Evolutionary conservation across 192 early-diverging fungal species (phyloP), one percentile per base, ranked within the genome.

Genomic region (Chytriomyces sp.): DNA sequence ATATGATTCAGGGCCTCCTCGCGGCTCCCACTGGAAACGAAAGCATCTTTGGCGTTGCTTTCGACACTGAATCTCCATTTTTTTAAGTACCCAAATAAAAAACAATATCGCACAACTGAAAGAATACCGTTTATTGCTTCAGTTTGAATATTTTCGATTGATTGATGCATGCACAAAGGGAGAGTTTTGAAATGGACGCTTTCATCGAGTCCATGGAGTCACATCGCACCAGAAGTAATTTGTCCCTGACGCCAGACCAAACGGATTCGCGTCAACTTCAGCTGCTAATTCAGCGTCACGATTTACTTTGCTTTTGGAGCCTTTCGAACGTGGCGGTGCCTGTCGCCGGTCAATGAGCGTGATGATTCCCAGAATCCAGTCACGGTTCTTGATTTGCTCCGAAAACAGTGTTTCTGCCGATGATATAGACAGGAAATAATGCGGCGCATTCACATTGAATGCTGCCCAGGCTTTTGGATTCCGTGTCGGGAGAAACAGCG

Each of bases 391-490:
- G 74, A 81, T 84, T 48, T 79, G 77, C 10, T 49, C 64, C 7
- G 70, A 60, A 64, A 85, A 85, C 11, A 57, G 64, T 3, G 80
- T 69, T n/a, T 65, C 61, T 7, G 73, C 73, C 11, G 62, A 65
- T 3, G 61, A 20, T 11, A 47, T 65, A 5, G 79, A 79, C 71
- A 87, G 75, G 62, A 84, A 87, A 50, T 79, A 82, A 60, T 87
- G 80, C 20, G 86, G 86, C 5, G 76, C 49, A 45, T 83, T 80
- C 50, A 85, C 80, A 63, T 87, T 82, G 75, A 87, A 87, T 5
- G 86, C 86, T 45, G 79, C 82, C 86, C 86, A 87, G 0, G 80
- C 81, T 81, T 80, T 82, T 5, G 82, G 82, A 62, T 87, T 82
- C 35, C 79, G 74, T 13, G 82, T 83, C 10, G 86, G 86, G 5